Percentiles rank a stretch among this genome's conserved stretches.
Evolutionary conservation across 306 rosid species (phyloP).

Genomic region (Psophocarpus tetragonolobus): DNA sequence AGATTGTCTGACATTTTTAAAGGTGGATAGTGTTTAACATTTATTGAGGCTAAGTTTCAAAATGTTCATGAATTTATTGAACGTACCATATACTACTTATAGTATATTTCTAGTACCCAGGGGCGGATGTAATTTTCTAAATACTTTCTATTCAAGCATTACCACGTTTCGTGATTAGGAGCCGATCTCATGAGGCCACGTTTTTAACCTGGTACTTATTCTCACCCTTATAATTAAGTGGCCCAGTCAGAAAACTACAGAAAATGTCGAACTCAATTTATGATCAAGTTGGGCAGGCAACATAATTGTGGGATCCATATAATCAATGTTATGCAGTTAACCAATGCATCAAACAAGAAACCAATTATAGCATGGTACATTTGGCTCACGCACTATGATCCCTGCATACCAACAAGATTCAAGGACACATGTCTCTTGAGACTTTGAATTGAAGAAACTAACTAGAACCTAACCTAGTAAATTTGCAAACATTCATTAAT

Average conservation of each 20-base stretch:
- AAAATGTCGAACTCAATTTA: neutral
- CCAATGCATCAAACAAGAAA: neutral
- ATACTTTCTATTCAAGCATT: no score
- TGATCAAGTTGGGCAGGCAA: slow-evolving; percentile 46
- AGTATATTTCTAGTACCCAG: no score
- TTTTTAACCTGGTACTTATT: no score
- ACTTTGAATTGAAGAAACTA: no score
- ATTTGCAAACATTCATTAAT: no score
- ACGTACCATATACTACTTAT: neutral
- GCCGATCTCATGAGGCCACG: no score
- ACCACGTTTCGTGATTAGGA: no score
- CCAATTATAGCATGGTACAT: neutral
- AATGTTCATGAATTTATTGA: neutral
- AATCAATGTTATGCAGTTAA: neutral
- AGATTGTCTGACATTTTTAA: slow-evolving; percentile 4
- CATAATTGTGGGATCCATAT: slow-evolving; percentile 35
- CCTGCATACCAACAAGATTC: neutral
- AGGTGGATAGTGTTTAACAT: slow-evolving; percentile 17
- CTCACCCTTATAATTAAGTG: slow-evolving; percentile 11
- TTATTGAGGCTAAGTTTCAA: neutral
- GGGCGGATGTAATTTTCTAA: no score
- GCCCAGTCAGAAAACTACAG: neutral
- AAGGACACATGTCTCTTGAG: neutral
- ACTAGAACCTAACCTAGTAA: no score
- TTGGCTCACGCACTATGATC: neutral